Evolutionary conservation across 345 rosid genomes (phyloP), one percentile per base, ranked within the genome.

Genomic region (Gossypium raimondii): DNA sequence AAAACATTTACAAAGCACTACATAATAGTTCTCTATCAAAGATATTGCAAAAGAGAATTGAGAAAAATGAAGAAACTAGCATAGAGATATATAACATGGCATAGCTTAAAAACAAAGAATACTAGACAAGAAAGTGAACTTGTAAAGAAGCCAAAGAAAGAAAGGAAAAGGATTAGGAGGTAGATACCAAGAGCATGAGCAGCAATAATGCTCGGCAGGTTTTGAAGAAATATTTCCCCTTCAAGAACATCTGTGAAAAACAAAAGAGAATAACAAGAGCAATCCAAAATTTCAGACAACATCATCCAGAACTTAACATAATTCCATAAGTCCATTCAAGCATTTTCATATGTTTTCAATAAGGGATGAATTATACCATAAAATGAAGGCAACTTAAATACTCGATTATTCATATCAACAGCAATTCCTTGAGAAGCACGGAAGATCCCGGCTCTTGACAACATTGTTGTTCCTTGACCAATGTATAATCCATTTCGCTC

Each of bases 201-300:
- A 65, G 89, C 80, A 75, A 91, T 81, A 61, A 95, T 89, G 78
- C 99, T 95, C 67, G 99, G 98, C 84, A 93, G 82, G 86, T 93
- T 95, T 71, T 93, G 99, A 77, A 95, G 97, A 89, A 95, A 95
- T 82, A 95, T 87, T 82, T 95, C 93, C 73, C 99, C 98, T 80
- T 90, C 91, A 7, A 95, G 97, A 78, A 93, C 93, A 84, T 93
- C 98, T 95, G 85, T 34, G 6, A n/a, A 47, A 72, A 69, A 52
- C 51, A 34, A 78, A 79, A 78, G 13, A 22, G 61, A 71, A 78
- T 1, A 74, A 41, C 47, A 50, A 80, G 57, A 76, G 76, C 65
- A 61, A 45, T 34, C 61, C 72, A 43, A 55, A 55, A 7, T 75
- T 20, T 11, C 27, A 18, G 34, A 50, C 47, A 48, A 60, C 58